Base-by-base conservation (phyloP, 2,329 filamentous ascomycete species). In the Fusarium oxysporum region DNA sequence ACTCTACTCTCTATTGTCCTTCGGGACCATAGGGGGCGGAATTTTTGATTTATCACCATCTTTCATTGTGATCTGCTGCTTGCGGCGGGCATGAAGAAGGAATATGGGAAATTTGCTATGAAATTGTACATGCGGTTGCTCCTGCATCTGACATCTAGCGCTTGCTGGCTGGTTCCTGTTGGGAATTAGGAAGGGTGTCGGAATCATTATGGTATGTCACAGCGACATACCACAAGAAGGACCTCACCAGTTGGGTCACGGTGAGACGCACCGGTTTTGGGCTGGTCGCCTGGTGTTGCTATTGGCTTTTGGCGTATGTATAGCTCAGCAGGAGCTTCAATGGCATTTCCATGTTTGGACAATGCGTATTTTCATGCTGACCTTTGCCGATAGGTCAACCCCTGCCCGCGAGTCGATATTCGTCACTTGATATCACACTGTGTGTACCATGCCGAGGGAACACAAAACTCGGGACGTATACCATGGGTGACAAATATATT, bases 1-100 rank as follows among this genome's bases (percentile, higher is more conserved):
- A 79, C 50, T 82, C 82, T 79, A 77, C 76, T 72, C 82, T 86
- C 82, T 81, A 86, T 86, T 87, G 85, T 83, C 84, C 84, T 87
- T 87, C 83, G 85, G 85, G 85, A 83, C 85, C 85, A 85, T 86
- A 81, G 84, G 82, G 80, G 83, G 83, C 82, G 85, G 57, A 87
- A 87, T 87, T 87, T 87, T 87, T 86, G 84, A 83, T 87, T 78
- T 83, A 68, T 55, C 44, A 69, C 58, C 57, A 32, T 72, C 83
- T 86, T 86, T 86, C 85, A 83, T 86, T 83, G 72, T 83, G 81
- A 64, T 58, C 75, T 69, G 69, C 75, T 79, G 81, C 80, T 79
- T 65, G 80, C 80, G 77, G 76, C 32, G 78, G 83, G 65, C 80
- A 82, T 77, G 83, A 86, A 79, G 85, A 86, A 85, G 84, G 81